Evolutionary conservation across 306 rosid species (phyloP), one percentile per base, ranked within the genome.

Genomic region (Cucumis hystrix): DNA sequence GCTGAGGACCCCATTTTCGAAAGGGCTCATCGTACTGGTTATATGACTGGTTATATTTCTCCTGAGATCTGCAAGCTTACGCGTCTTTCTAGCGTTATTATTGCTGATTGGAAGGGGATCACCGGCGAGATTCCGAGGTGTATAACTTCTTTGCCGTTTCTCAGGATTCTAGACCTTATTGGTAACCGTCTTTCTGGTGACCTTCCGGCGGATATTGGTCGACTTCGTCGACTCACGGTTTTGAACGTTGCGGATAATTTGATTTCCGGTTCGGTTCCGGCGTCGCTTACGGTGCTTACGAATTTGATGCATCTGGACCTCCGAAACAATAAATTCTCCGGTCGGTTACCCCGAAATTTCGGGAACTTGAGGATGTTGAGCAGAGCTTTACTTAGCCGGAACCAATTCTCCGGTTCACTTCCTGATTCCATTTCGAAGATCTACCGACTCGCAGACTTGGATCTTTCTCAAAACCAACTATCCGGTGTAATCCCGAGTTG

Each of bases 101-200:
- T 96, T 58, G 90, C 99, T 41, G 99, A 96, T 51, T 96, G 99
- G 99, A 91, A 92, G 80, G 97, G 96, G 1, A 92, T 96, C 75
- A 45, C 99, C 78, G 99, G 99, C 47, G 88, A 80, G 79, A 96
- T 96, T n/a, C 99, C 99, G 0, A 67, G 74, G 11, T 96, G 99
- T 70, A 81, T 96, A 51, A 65, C 96, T 9, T 33, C 80, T 3
- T 60, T 96, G 2, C 92, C 96, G 0, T 96, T 87, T 84, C 97
- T 96, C 20, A 91, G 98, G 2, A 92, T 96, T 86, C 40, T 96
- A 6, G 98, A 96, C 54, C 87, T 96, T 62, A 83, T 92, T 68
- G 99, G 99, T 8, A 96, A 96, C 89, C 77, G 55, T 10, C 52
- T 96, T 63, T 70, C 93, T 6, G 97, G 98, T 6, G 23, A 41